These are phyloP conservation scores for Quercus suber DNA, from an alignment of 306 rosid species.

Conservation along the genomic window DNA sequence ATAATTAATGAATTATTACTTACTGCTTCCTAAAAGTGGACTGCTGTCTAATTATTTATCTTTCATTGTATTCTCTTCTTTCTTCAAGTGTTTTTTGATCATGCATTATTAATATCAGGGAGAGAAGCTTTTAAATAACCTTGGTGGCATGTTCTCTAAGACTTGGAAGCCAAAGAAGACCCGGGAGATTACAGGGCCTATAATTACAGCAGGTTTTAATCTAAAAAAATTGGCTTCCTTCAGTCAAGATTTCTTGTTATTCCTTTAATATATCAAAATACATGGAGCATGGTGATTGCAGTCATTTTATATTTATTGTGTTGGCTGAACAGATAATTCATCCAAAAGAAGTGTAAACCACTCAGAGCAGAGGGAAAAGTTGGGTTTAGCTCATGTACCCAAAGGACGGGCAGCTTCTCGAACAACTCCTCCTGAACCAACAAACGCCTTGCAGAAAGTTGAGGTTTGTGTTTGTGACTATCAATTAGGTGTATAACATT, in stretches of 20 bases:
- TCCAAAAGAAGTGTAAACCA: slow-evolving; percentile 30
- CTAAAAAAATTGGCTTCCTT: background rate
- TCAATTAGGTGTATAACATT: slow-evolving; percentile 5
- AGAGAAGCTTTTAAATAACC: slow-evolving; percentile 87
- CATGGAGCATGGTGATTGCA: background rate
- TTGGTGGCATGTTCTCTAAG: slow-evolving; percentile 91
- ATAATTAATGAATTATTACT: background rate
- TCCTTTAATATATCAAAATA: background rate
- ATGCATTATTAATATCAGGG: slow-evolving; percentile 47
- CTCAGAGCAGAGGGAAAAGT: slow-evolving; percentile 54
- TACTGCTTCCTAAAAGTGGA: background rate
- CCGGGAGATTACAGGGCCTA: slow-evolving; percentile 64
- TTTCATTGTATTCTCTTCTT: background rate
- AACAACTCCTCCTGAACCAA: slow-evolving; percentile 58
- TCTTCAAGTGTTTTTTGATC: background rate
- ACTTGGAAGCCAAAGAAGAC: slow-evolving; percentile 89
- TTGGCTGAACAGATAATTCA: slow-evolving; percentile 44
- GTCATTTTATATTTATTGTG: slow-evolving; percentile 2
- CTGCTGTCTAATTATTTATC: background rate
- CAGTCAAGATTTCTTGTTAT: background rate
- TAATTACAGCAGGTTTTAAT: slow-evolving; percentile 64
- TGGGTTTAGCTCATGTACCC: slow-evolving; percentile 56
- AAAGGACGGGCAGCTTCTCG: slow-evolving; percentile 52
- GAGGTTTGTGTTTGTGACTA: slow-evolving; percentile 42
- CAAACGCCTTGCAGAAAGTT: slow-evolving; percentile 55